These are phyloP conservation scores for Skeletonema marinoi DNA, from an alignment of 108 stramenopile species.

Conservation along the genomic window DNA sequence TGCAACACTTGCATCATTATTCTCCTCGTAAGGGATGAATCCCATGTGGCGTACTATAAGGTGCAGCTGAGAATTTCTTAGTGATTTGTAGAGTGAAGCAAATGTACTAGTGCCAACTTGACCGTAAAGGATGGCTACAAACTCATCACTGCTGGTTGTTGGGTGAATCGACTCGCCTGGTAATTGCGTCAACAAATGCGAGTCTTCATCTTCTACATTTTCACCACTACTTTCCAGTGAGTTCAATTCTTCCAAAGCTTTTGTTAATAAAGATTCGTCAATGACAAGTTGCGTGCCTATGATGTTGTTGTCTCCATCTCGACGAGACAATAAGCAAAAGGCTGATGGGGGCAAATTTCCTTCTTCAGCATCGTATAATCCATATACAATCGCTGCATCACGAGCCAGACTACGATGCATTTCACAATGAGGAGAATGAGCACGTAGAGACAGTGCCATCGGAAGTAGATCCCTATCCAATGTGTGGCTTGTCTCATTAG, in stretches of 20 bases:
- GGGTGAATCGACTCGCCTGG: constrained; percentile 42
- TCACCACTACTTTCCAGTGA: background rate
- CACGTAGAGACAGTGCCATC: constrained; percentile 61
- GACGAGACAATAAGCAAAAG: constrained; percentile 26
- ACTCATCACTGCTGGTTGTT: background rate
- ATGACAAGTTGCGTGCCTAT: constrained; percentile 19
- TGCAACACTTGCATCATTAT: constrained; percentile 8
- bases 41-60: constrained; percentile 84
- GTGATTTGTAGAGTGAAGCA: constrained; percentile 53
- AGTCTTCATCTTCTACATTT: background rate
- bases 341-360: constrained; percentile 11
- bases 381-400: constrained; percentile 45
- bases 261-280: constrained; percentile 24
- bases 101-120: constrained; percentile 67
- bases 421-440: constrained; percentile 80
- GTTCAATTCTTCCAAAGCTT: constrained; percentile 24
- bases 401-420: constrained; percentile 75
- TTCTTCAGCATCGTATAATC: constrained; percentile 20
- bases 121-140: constrained; percentile 72
- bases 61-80: constrained; percentile 33
- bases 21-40: constrained; percentile 55
- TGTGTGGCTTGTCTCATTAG: background rate
- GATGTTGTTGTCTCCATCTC: background rate
- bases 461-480: constrained; percentile 50
- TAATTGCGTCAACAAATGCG: constrained; percentile 24